Conservation (phyloP, 2,329 filamentous ascomycete species). For the Cladophialophora immunda region DNA sequence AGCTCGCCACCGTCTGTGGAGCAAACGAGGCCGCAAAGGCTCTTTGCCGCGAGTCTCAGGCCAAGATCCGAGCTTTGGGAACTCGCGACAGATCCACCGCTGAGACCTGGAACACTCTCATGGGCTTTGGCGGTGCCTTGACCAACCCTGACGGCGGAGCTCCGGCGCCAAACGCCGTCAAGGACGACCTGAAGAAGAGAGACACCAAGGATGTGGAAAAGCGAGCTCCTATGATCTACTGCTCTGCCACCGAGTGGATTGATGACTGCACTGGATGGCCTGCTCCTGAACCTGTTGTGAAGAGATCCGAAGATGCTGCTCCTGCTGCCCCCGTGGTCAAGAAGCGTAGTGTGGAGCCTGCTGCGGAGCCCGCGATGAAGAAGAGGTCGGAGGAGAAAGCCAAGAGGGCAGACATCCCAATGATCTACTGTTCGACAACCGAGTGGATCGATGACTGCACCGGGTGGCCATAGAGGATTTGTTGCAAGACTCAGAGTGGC, state of each 20-base stretch:
- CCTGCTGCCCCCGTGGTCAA: conserved; percentile 19
- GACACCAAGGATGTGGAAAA: conserved; percentile 12
- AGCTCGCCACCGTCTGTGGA: conserved; percentile 71
- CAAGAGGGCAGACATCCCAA: conserved; percentile 23
- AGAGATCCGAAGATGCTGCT: conserved; percentile 18
- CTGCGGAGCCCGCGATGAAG: neutral
- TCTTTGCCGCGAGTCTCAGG: conserved; percentile 63
- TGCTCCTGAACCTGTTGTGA: conserved; percentile 26
- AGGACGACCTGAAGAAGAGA: conserved; percentile 32
- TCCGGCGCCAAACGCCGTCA: conserved; percentile 17
- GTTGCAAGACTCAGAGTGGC: neutral
- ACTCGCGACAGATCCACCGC: conserved; percentile 52
- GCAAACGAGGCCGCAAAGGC: conserved; percentile 68
- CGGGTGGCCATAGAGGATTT: conserved; percentile 11
- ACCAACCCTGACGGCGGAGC: conserved; percentile 35
- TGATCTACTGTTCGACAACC: conserved; percentile 24
- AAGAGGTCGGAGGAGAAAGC: conserved; percentile 13
- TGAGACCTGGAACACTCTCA: conserved; percentile 51
- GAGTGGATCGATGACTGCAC: conserved; percentile 30
- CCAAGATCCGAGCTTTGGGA: conserved; percentile 58
- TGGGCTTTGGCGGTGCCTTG: conserved; percentile 47
- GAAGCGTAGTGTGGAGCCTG: conserved; percentile 14
- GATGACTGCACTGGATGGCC: conserved; percentile 35
- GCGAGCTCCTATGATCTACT: conserved; percentile 24
- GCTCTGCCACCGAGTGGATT: conserved; percentile 30